Conservation (phyloP, 2,329 filamentous ascomycete genomes). For the Byssochlamys sp. region DNA sequence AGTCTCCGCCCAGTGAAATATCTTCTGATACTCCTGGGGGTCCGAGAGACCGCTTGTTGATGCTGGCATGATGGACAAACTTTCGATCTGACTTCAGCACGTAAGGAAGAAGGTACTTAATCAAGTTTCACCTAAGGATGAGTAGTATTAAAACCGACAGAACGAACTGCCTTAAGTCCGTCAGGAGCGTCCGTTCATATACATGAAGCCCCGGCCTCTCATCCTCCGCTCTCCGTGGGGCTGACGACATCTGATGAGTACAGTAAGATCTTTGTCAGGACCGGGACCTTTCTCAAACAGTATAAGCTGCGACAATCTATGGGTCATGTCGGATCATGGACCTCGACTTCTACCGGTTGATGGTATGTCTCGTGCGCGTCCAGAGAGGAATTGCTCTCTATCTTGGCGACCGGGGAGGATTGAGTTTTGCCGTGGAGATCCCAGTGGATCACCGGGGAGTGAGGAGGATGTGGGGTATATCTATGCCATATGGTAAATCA, state of each 20-base stretch:
- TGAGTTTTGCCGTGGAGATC: not conserved
- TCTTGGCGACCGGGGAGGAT: not conserved
- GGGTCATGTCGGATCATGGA: not conserved
- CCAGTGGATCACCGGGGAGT: not conserved
- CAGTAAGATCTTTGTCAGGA: not conserved
- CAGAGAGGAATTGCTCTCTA: not conserved
- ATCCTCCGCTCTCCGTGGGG: not conserved
- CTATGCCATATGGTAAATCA: not conserved
- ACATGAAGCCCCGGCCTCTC: not conserved
- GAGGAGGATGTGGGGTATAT: not conserved
- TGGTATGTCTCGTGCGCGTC: not conserved
- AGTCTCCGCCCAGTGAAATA: conserved; percentile 52
- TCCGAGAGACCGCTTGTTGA: conserved; percentile 17
- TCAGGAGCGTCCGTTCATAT: not conserved
- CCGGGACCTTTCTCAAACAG: not conserved
- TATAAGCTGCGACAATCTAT: not conserved
- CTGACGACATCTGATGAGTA: not conserved
- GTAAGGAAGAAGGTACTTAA: too few species aligned
- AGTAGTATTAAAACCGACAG: not conserved
- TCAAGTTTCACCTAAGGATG: too few species aligned
- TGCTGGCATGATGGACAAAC: conserved; percentile 12
- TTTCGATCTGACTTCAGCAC: too few species aligned
- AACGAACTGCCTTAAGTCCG: not conserved
- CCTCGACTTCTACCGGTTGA: not conserved
- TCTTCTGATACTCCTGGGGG: conserved; percentile 39